phyloP scores from a whole-genome alignment of 768 basidiomycete species.

The Pleurotus salmoneostramineus region DNA sequence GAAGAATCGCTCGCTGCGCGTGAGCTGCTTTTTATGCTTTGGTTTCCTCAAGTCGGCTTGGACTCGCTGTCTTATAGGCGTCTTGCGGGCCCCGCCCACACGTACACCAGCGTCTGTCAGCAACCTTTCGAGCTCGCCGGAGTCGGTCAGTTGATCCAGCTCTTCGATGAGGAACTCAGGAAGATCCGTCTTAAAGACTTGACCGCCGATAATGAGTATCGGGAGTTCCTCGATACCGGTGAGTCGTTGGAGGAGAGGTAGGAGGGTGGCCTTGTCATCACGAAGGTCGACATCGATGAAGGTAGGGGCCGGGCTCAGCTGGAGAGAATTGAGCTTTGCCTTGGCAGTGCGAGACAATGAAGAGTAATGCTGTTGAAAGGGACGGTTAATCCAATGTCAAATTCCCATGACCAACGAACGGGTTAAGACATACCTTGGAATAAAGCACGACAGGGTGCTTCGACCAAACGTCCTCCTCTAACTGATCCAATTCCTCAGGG shows the following conservation, averaged over 20 bases:
- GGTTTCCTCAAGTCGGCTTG: not conserved
- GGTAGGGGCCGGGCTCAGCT: constrained; percentile 60
- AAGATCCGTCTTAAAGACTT: constrained; percentile 6
- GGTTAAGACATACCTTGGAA: constrained; percentile 47
- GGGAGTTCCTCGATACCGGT: constrained; percentile 54
- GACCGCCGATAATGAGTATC: constrained; percentile 66
- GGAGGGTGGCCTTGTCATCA: constrained; percentile 63
- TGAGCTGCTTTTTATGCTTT: not conserved
- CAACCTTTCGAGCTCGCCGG: constrained; percentile 47
- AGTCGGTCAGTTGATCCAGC: constrained; percentile 47
- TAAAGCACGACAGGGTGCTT: constrained; percentile 74
- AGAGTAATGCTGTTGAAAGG: not conserved
- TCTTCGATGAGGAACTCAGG: constrained; percentile 41
- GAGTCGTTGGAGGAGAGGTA: constrained; percentile 58
- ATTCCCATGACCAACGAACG: not conserved
- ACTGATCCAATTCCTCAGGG: constrained; percentile 49
- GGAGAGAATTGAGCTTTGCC: constrained; percentile 45
- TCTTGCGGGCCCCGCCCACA: constrained; percentile 32
- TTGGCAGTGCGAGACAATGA: constrained; percentile 33
- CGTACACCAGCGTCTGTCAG: constrained; percentile 55
- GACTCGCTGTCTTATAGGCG: not conserved
- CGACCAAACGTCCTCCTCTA: constrained; percentile 67
- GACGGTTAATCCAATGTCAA: not conserved
- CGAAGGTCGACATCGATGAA: constrained; percentile 72
- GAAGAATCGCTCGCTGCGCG: not conserved